Evolutionary conservation across 306 rosid species (phyloP).

Genomic region (Ceratonia siliqua): DNA sequence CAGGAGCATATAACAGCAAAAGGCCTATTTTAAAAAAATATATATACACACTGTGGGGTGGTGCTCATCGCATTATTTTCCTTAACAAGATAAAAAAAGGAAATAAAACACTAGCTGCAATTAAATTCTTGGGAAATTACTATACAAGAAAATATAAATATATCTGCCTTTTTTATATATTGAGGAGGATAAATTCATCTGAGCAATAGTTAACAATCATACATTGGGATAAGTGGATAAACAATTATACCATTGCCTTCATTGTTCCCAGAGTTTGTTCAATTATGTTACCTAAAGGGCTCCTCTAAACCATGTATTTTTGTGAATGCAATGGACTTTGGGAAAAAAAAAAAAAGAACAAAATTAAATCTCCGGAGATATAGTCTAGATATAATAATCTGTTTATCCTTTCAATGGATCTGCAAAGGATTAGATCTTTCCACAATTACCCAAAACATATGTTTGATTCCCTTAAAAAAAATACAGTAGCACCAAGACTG

Average conservation of each 20-base stretch:
- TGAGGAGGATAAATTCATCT: background rate
- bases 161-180: background rate
- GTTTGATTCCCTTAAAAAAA: background rate
- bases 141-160: slow-evolving; percentile 16
- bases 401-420: background rate
- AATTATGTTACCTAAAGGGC: too few relatives aligned
- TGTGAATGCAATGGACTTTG: background rate
- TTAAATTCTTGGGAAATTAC: background rate
- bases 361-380: background rate
- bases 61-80: slow-evolving; percentile 22
- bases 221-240: background rate
- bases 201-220: slow-evolving; percentile 6
- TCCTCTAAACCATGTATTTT: background rate
- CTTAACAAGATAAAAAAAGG: background rate
- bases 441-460: background rate
- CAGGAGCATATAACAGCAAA: slow-evolving; percentile 19
- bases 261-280: background rate
- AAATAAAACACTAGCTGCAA: background rate
- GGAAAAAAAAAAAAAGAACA: too few relatives aligned
- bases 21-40: background rate
- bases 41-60: background rate
- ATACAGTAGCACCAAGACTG: background rate
- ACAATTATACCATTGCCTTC: slow-evolving; percentile 13
- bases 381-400: background rate
- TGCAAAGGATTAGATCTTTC: background rate